Conservation (phyloP, 2,329 filamentous ascomycete species). For the Fusarium guadeloupense region DNA sequence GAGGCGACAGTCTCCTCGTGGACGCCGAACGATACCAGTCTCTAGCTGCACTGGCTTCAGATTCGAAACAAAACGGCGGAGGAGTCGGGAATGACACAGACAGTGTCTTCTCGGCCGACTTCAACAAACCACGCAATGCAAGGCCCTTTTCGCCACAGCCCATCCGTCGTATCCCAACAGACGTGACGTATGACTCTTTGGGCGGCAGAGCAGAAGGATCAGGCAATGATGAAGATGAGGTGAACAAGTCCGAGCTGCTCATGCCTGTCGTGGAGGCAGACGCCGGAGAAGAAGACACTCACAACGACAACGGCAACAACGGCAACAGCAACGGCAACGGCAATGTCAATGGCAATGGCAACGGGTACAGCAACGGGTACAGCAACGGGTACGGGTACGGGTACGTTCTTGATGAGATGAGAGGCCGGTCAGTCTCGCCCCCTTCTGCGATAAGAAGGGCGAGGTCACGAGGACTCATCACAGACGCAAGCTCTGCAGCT, state of each 20-base stretch:
- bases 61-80: constrained; percentile 40
- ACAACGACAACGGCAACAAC: constrained; percentile 8
- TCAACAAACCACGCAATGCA: constrained; percentile 63
- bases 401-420: constrained; percentile 32
- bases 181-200: constrained; percentile 53
- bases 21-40: constrained; percentile 67
- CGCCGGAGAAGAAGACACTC: constrained; percentile 14
- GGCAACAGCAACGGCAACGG: too few relatives aligned
- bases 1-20: constrained; percentile 65
- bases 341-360: too few relatives aligned
- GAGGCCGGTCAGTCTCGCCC: constrained; percentile 27
- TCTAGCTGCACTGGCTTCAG: constrained; percentile 57
- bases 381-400: neutral
- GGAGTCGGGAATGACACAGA: constrained; percentile 58
- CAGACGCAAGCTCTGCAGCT: constrained; percentile 44
- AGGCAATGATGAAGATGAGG: constrained; percentile 34
- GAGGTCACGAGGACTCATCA: constrained; percentile 42
- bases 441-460: constrained; percentile 22
- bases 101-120: constrained; percentile 63
- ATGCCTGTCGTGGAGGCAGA: constrained; percentile 38
- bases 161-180: constrained; percentile 53
- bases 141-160: constrained; percentile 70
- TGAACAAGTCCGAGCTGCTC: constrained; percentile 31
- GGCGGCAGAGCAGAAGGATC: constrained; percentile 37
- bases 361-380: too few relatives aligned